Percentiles rank a stretch among this genome's conserved stretches.
Evolutionary conservation across 345 rosid species (phyloP).

Genomic region (Trapa bicornis): DNA sequence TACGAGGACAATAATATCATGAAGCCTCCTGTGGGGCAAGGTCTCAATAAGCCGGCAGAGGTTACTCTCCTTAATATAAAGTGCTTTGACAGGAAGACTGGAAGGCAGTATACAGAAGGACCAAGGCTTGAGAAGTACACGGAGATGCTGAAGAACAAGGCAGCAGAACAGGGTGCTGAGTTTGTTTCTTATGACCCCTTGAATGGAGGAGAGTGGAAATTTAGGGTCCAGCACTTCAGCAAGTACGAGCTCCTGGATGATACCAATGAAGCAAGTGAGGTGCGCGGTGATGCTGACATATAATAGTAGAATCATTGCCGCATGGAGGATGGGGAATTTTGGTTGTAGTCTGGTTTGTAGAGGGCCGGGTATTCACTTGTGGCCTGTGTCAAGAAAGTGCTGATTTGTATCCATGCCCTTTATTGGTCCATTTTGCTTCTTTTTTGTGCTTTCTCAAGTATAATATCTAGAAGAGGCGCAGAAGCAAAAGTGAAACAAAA

Average conservation of each 20-base stretch:
- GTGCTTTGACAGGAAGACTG: conserved; percentile 67
- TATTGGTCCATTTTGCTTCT: too few relatives aligned
- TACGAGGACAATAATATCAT: conserved; percentile 71
- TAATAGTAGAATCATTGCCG: not conserved
- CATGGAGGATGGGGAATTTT: not conserved
- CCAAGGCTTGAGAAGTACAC: conserved; percentile 51
- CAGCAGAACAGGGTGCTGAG: conserved; percentile 78
- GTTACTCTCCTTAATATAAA: conserved; percentile 90
- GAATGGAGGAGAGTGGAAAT: conserved; percentile 88
- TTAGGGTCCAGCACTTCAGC: conserved; percentile 80
- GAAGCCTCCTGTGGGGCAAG: conserved; percentile 88
- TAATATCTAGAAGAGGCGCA: too few relatives aligned
- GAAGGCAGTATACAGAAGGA: conserved; percentile 62
- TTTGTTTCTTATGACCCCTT: conserved; percentile 69
- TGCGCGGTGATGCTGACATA: not conserved
- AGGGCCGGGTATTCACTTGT: not conserved
- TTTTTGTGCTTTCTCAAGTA: too few relatives aligned
- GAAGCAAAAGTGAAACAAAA: too few relatives aligned
- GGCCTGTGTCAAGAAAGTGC: not conserved
- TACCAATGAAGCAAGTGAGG: conserved; percentile 11
- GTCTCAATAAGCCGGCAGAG: conserved; percentile 86
- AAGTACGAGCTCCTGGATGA: conserved; percentile 44
- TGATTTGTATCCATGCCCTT: too few relatives aligned
- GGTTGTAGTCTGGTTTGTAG: not conserved
- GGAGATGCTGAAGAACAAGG: conserved; percentile 82